Conservation (phyloP, 768 basidiomycete genomes). For the Termitomyces bulborhizus region DNA sequence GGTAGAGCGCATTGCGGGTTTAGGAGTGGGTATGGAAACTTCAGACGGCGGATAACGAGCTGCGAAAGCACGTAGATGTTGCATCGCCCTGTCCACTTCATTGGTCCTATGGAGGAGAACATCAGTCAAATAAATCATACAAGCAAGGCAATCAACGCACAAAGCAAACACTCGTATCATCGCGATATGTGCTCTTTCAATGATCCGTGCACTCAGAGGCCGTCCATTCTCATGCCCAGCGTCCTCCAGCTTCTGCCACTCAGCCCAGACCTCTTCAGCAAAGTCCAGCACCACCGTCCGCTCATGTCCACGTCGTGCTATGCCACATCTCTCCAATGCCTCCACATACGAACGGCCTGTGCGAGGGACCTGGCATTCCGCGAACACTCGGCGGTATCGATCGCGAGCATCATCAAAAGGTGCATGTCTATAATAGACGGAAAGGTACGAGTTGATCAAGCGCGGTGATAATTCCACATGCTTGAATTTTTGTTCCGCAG, state of each 20-base stretch:
- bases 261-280: conserved; percentile 58
- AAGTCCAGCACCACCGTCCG: conserved; percentile 42
- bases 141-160: conserved; percentile 33
- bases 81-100: conserved; percentile 46
- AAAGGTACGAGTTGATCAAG: conserved; percentile 76
- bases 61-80: conserved; percentile 56
- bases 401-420: conserved; percentile 41
- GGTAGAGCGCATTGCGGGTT: conserved; percentile 48
- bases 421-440: conserved; percentile 58
- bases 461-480: conserved; percentile 52
- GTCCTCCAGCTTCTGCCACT: conserved; percentile 51
- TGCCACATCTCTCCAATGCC: conserved; percentile 61
- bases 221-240: conserved; percentile 23
- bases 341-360: conserved; percentile 57
- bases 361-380: conserved; percentile 30
- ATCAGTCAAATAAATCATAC: not conserved
- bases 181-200: conserved; percentile 65
- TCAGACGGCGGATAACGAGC: conserved; percentile 54
- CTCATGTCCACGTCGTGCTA: conserved; percentile 36
- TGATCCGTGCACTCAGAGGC: conserved; percentile 34
- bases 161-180: conserved; percentile 60
- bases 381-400: conserved; percentile 47
- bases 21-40: conserved; percentile 36
- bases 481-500: conserved; percentile 37
- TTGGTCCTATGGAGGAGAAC: conserved; percentile 30